These are phyloP conservation scores for Candolleomyces eurysporus DNA, from an alignment of 768 basidiomycete genomes.

Conservation along the genomic window DNA sequence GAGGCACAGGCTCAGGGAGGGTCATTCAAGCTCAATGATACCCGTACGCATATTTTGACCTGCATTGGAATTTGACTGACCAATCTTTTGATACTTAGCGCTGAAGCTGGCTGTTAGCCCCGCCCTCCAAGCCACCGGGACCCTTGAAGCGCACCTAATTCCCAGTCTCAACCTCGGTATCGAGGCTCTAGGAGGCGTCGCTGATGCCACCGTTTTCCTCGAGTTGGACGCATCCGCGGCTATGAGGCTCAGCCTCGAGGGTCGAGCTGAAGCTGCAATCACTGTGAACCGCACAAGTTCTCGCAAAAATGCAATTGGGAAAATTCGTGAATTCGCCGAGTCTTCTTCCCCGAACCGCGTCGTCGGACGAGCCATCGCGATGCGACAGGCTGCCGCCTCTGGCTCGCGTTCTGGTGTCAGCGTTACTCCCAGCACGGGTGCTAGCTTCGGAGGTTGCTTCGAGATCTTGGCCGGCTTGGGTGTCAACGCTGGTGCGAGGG, in stretches of 20 bases:
- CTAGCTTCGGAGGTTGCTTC: slow-evolving; percentile 29
- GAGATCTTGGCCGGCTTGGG: slow-evolving; percentile 31
- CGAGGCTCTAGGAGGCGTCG: slow-evolving; percentile 33
- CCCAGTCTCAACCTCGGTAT: slow-evolving; percentile 47
- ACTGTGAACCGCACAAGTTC: not conserved
- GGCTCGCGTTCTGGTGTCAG: no score
- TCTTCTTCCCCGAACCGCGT: not conserved
- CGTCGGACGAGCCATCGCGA: not conserved
- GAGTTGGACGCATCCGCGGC: slow-evolving; percentile 37
- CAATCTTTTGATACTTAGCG: slow-evolving; percentile 19
- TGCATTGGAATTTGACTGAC: not conserved
- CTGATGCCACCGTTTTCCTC: slow-evolving; percentile 39
- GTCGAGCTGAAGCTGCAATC: slow-evolving; percentile 2
- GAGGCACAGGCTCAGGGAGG: slow-evolving; percentile 13
- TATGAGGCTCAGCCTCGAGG: slow-evolving; percentile 26
- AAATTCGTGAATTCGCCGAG: not conserved
- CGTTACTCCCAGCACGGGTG: not conserved
- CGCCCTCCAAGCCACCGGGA: slow-evolving; percentile 38
- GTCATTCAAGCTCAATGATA: slow-evolving; percentile 36
- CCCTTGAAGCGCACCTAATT: slow-evolving; percentile 46
- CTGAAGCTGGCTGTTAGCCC: slow-evolving; percentile 41
- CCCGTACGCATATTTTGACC: slow-evolving; percentile 31
- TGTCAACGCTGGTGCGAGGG: slow-evolving; percentile 40
- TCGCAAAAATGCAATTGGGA: not conserved
- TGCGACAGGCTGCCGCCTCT: not conserved